Conservation (phyloP, 176 grass and related monocot genomes). For the Aegilops speltoides region DNA sequence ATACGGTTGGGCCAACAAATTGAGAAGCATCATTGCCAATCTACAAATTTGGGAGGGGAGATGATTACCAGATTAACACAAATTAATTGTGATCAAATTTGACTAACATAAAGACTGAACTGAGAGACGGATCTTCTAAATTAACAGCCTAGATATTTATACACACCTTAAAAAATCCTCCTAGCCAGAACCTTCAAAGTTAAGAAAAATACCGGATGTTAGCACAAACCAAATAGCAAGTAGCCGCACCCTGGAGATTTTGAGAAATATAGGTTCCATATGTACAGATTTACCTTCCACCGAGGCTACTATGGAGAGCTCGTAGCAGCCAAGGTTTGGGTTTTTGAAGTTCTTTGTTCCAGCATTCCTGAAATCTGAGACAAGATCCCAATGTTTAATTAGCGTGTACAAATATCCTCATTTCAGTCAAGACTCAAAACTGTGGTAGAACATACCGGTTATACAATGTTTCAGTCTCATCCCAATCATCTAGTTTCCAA, state of each 20-base stretch:
- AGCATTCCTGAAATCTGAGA: slow-evolving; percentile 84
- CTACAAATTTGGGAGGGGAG: slow-evolving; percentile 34
- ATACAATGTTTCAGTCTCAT: slow-evolving; percentile 88
- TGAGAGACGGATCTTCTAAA: background rate
- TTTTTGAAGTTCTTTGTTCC: slow-evolving; percentile 70
- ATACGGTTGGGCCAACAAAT: slow-evolving; percentile 90
- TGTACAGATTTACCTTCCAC: slow-evolving; percentile 60
- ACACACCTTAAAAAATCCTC: slow-evolving; percentile 91
- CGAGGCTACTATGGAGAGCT: slow-evolving; percentile 83
- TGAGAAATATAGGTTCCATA: background rate
- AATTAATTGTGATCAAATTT: background rate
- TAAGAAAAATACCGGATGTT: slow-evolving; percentile 17
- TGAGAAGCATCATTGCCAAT: slow-evolving; percentile 97
- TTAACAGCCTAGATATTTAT: slow-evolving; percentile 2
- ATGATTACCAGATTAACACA: slow-evolving; percentile 9
- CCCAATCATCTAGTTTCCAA: slow-evolving; percentile 96
- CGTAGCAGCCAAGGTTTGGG: slow-evolving; percentile 90
- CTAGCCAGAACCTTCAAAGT: slow-evolving; percentile 90
- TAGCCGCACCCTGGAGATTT: slow-evolving; percentile 1
- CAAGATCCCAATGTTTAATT: slow-evolving; percentile 22
- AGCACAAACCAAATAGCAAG: slow-evolving; percentile 12
- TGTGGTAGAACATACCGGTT: slow-evolving; percentile 61
- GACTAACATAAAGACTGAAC: background rate
- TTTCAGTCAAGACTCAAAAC: background rate
- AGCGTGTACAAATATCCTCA: slow-evolving; percentile 11